phyloP scores from a whole-genome alignment of 768 basidiomycete genomes.

The Suillus placidus region DNA sequence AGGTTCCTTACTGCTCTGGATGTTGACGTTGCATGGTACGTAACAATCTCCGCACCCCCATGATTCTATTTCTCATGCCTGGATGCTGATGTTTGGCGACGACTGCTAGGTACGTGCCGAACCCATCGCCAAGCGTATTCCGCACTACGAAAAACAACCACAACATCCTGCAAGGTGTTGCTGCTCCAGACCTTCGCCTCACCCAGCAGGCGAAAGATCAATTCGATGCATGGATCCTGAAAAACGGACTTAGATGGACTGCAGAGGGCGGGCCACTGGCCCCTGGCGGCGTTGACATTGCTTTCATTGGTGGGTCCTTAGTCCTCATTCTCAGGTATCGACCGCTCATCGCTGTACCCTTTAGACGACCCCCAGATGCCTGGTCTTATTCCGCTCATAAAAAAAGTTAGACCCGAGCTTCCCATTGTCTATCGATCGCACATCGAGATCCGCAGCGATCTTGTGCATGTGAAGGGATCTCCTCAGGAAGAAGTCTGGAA shows the following conservation, averaged over 20 bases:
- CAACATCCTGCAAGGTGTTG: slow-evolving; percentile 94
- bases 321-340: slow-evolving; percentile 2
- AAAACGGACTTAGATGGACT: slow-evolving; percentile 89
- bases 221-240: slow-evolving; percentile 87
- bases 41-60: slow-evolving; percentile 23
- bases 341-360: slow-evolving; percentile 15
- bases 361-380: slow-evolving; percentile 92
- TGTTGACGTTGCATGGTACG: slow-evolving; percentile 82
- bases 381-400: slow-evolving; percentile 91
- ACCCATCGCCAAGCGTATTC: slow-evolving; percentile 88
- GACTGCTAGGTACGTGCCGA: slow-evolving; percentile 74
- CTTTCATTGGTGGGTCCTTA: slow-evolving; percentile 71
- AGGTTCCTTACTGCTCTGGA: slow-evolving; percentile 80
- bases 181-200: slow-evolving; percentile 74
- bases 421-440: slow-evolving; percentile 95
- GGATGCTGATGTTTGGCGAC: slow-evolving; percentile 11
- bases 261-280: slow-evolving; percentile 84
- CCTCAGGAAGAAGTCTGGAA: slow-evolving; percentile 94
- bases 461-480: slow-evolving; percentile 78
- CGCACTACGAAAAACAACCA: slow-evolving; percentile 95
- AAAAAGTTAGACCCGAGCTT: slow-evolving; percentile 77
- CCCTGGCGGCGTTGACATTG: slow-evolving; percentile 81
- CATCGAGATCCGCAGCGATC: slow-evolving; percentile 90
- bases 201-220: slow-evolving; percentile 76
- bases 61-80: not conserved